These are phyloP conservation scores for Fusarium anguioides DNA, from an alignment of 2,329 filamentous ascomycete genomes.

Conservation along the genomic window DNA sequence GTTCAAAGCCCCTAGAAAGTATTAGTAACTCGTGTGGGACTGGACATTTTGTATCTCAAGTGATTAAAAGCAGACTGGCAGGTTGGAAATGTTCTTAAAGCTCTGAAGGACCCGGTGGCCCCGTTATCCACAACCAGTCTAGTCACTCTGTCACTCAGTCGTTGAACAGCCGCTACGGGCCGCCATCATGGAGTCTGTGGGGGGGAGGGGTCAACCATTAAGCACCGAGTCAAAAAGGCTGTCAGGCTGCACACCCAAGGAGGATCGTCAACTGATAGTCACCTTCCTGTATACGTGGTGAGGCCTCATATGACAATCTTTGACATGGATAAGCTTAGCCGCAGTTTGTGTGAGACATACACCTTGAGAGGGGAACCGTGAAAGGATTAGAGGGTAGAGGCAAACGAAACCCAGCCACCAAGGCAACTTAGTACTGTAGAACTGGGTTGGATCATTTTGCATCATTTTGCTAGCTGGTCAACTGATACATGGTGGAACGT, in stretches of 20 bases:
- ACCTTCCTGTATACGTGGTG: conserved; percentile 20
- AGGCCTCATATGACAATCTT: conserved; percentile 12
- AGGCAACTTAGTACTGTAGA: not conserved
- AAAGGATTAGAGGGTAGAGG: not conserved
- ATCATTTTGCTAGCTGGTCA: not conserved
- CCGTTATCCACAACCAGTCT: conserved; percentile 35
- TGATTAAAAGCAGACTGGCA: conserved; percentile 22
- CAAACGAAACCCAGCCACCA: not conserved
- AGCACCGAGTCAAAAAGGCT: conserved; percentile 24
- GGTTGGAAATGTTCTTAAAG: conserved; percentile 17
- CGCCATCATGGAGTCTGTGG: conserved; percentile 41
- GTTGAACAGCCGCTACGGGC: conserved; percentile 43
- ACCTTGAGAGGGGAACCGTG: not conserved
- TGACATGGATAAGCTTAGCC: conserved; percentile 24
- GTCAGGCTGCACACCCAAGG: conserved; percentile 30
- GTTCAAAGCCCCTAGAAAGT: not conserved
- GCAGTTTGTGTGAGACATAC: conserved; percentile 17
- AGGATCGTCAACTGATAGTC: conserved; percentile 28
- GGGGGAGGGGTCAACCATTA: conserved; percentile 22
- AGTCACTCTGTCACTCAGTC: too few species aligned
- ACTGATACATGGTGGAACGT: not conserved
- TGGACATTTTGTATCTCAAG: conserved; percentile 32
- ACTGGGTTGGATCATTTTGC: not conserved
- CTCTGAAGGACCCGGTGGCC: conserved; percentile 16
- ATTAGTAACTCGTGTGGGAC: conserved; percentile 23